Percentiles rank a stretch among this genome's conserved stretches.
Evolutionary conservation across 2,329 filamentous ascomycete species (phyloP).

Genomic region (Pezizomycotina sp.): DNA sequence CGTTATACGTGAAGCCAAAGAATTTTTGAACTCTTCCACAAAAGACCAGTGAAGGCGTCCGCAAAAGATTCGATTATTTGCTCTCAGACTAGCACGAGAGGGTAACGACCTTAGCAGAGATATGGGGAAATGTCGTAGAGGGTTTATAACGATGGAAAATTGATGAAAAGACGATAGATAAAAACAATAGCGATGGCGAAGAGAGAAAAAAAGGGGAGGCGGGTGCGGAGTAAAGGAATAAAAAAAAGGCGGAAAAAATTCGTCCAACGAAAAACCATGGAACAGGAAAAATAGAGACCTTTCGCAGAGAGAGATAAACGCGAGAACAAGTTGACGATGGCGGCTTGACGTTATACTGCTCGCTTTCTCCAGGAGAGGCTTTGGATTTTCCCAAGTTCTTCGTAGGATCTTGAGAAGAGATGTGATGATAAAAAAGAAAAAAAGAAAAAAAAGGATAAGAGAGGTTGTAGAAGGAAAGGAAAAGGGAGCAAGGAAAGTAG

Average conservation of each 20-base stretch:
- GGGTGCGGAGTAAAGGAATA: too few species aligned
- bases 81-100: constrained; percentile 17
- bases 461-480: too few species aligned
- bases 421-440: too few species aligned
- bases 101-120: constrained; percentile 5
- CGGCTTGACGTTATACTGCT: too few species aligned
- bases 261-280: not conserved
- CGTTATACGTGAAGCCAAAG: not conserved
- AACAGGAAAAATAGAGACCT: constrained; percentile 12
- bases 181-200: constrained; percentile 6
- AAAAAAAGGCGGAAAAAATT: constrained; percentile 1
- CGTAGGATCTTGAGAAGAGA: too few species aligned
- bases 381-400: too few species aligned
- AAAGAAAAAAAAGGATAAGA: too few species aligned
- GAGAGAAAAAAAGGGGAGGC: too few species aligned
- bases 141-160: constrained; percentile 8
- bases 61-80: constrained; percentile 10
- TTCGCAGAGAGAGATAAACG: constrained; percentile 2
- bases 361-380: not conserved
- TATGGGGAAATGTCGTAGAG: constrained; percentile 6
- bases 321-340: too few species aligned
- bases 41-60: constrained; percentile 4
- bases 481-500: too few species aligned
- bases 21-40: constrained; percentile 9
- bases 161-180: constrained; percentile 9